Conservation (phyloP, 352 stramenopile genomes). For the Thalassiosira exigua region DNA sequence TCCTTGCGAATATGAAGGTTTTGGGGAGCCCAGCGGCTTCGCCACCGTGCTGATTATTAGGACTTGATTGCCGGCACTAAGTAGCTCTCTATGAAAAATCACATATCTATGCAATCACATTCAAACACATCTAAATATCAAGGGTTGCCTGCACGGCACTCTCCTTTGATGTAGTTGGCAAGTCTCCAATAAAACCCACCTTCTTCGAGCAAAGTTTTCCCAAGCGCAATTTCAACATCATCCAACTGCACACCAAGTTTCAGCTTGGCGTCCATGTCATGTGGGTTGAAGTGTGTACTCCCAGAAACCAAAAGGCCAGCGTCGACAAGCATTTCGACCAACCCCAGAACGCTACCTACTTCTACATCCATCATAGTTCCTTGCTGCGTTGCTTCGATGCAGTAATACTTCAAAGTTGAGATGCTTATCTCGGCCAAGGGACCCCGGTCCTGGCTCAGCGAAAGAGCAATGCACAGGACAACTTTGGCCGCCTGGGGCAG, state of each 20-base stretch:
- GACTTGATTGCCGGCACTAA: too few species aligned
- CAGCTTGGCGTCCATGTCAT: slow-evolving; percentile 33
- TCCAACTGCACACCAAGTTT: slow-evolving; percentile 61
- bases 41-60: too few species aligned
- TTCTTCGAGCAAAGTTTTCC: slow-evolving; percentile 48
- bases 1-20: too few species aligned
- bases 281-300: slow-evolving; percentile 18
- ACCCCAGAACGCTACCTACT: slow-evolving; percentile 30
- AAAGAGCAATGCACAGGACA: slow-evolving; percentile 59
- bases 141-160: too few species aligned
- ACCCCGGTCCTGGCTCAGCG: slow-evolving; percentile 37
- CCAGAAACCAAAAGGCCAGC: slow-evolving; percentile 38
- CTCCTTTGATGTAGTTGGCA: slow-evolving; percentile 46
- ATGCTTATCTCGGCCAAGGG: slow-evolving; percentile 47
- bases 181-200: slow-evolving; percentile 45
- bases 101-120: too few species aligned
- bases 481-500: slow-evolving; percentile 62
- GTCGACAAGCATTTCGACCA: slow-evolving; percentile 55
- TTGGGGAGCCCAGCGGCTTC: too few species aligned
- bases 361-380: slow-evolving; percentile 42
- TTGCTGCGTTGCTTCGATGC: slow-evolving; percentile 36
- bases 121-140: too few species aligned
- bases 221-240: slow-evolving; percentile 65
- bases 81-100: too few species aligned
- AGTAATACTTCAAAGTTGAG: slow-evolving; percentile 47